Conservation (phyloP, 2,329 filamentous ascomycete species). For the Diaporthe citrichinensis region DNA sequence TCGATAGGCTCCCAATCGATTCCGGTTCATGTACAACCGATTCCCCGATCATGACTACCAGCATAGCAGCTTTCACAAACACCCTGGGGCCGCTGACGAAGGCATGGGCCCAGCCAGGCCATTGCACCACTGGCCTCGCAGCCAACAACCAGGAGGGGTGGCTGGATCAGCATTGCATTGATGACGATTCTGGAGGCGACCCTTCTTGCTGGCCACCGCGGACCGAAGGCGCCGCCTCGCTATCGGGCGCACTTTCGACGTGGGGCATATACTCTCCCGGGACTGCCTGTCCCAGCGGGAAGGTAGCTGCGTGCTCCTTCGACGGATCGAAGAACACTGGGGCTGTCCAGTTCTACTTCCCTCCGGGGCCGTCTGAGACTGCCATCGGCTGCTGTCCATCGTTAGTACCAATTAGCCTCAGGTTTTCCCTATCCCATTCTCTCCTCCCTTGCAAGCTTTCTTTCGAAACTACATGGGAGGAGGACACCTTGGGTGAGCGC, state of each 20-base stretch:
- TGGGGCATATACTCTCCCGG: conserved; percentile 11
- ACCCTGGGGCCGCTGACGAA: neutral
- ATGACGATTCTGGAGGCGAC: neutral
- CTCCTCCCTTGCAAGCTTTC: neutral
- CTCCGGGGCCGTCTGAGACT: neutral
- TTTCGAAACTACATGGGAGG: no score
- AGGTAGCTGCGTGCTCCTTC: neutral
- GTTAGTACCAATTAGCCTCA: neutral
- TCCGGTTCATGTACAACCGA: neutral
- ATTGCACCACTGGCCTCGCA: neutral
- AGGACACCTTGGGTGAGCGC: no score
- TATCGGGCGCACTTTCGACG: neutral
- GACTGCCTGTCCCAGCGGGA: neutral
- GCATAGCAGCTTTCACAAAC: neutral
- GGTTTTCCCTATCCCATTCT: no score
- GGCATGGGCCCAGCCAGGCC: neutral
- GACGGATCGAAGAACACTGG: neutral
- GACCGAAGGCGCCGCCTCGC: conserved; percentile 9
- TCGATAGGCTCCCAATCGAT: neutral
- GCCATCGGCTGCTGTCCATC: conserved; percentile 10
- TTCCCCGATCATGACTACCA: neutral
- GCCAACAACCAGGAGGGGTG: neutral
- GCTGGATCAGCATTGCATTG: neutral
- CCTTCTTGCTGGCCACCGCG: conserved; percentile 5
- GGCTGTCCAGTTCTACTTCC: neutral